These are phyloP conservation scores for Chrysoporthe austroafricana DNA, from an alignment of 2,329 filamentous ascomycete species.

Conservation along the genomic window DNA sequence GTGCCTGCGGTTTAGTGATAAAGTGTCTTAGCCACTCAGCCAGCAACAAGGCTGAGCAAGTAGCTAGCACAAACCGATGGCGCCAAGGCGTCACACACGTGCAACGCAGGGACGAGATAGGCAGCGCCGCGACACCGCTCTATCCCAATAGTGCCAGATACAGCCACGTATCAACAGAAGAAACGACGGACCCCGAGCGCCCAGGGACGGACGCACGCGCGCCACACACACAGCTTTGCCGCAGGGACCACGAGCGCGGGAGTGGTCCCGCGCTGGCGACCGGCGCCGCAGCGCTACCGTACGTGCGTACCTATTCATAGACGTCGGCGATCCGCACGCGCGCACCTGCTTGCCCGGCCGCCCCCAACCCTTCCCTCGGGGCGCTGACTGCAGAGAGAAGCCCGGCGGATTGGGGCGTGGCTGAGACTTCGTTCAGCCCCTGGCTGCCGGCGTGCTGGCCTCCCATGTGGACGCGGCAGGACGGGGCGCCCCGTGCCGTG, in stretches of 20 bases:
- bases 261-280: too few species aligned
- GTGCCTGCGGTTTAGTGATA: background rate
- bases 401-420: background rate
- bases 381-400: too few species aligned
- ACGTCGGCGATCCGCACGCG: too few species aligned
- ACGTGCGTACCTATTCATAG: too few species aligned
- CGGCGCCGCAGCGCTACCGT: too few species aligned
- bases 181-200: too few species aligned
- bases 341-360: too few species aligned
- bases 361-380: too few species aligned
- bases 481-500: conserved; percentile 1
- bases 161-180: too few species aligned
- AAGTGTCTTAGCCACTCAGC: background rate
- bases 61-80: background rate
- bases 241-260: too few species aligned
- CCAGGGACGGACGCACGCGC: too few species aligned
- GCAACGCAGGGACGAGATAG: background rate
- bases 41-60: background rate
- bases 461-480: conserved; percentile 3
- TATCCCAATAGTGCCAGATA: background rate
- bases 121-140: background rate
- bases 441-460: background rate
- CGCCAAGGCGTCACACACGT: background rate
- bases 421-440: conserved; percentile 1
- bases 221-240: too few species aligned